Evolutionary conservation across 1,284 basidiomycete genomes (phyloP).

Genomic region (Melampsora americana): DNA sequence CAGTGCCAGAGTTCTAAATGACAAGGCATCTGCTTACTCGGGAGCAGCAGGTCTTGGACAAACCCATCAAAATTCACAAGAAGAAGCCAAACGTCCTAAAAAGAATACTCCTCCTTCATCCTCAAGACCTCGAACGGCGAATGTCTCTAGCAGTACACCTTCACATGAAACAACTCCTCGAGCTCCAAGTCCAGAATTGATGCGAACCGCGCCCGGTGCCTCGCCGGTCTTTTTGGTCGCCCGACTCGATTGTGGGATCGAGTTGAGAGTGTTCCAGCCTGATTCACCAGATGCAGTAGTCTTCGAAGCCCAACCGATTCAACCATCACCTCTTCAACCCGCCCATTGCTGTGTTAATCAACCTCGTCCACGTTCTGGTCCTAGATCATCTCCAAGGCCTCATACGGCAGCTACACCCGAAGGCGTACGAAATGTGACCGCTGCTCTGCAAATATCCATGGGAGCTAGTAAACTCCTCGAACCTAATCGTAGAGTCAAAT

Average conservation of each 20-base stretch:
- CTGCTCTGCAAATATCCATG: background rate
- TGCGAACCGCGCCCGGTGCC: background rate
- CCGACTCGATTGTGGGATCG: conserved; percentile 5
- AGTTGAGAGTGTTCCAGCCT: background rate
- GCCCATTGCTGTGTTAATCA: background rate
- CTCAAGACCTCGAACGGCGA: background rate
- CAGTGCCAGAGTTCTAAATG: conserved; percentile 6
- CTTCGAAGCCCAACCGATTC: too few species aligned
- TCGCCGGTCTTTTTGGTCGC: background rate
- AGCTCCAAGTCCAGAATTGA: background rate
- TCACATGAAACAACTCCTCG: background rate
- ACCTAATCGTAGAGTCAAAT: background rate
- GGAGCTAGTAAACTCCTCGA: background rate
- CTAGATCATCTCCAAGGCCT: background rate
- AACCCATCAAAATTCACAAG: background rate
- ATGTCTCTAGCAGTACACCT: conserved; percentile 4
- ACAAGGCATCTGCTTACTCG: background rate
- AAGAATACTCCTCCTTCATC: background rate
- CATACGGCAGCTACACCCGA: background rate
- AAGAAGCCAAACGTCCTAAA: background rate
- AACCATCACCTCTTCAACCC: background rate
- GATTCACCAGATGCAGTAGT: background rate
- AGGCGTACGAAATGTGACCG: background rate
- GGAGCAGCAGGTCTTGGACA: background rate
- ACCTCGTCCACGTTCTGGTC: background rate